A percentile compares a stretch with the other conserved stretches of the same genome.
These are phyloP conservation scores for Boletus fagicola DNA, from an alignment of 768 basidiomycete genomes.

Conservation along the genomic window DNA sequence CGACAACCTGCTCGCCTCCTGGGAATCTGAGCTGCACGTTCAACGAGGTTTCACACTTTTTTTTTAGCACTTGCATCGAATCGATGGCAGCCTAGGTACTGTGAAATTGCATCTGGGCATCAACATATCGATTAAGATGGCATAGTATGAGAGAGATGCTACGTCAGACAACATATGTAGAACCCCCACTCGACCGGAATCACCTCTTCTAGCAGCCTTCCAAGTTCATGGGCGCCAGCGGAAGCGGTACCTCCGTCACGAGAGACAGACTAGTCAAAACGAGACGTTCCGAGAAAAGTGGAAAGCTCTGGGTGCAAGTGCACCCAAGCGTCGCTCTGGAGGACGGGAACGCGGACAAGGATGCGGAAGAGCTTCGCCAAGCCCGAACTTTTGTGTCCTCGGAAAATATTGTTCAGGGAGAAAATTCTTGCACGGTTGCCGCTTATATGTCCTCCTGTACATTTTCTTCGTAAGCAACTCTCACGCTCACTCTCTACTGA, in stretches of 20 bases:
- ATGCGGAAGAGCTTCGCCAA: slow-evolving; percentile 76
- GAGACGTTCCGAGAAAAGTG: slow-evolving; percentile 35
- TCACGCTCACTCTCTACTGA: slow-evolving; percentile 26
- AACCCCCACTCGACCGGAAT: slow-evolving; percentile 30
- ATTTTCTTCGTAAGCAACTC: slow-evolving; percentile 44
- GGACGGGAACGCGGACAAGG: slow-evolving; percentile 96
- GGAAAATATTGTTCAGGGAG: slow-evolving; percentile 56
- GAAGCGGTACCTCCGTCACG: slow-evolving; percentile 63
- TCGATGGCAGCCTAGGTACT: not conserved
- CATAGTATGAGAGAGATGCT: not conserved
- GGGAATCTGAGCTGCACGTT: not conserved
- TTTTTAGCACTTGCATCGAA: not conserved
- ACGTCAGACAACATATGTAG: slow-evolving; percentile 28
- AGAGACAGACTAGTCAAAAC: slow-evolving; percentile 44
- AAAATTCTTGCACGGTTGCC: not conserved
- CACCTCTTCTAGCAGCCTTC: slow-evolving; percentile 37
- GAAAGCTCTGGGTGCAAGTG: slow-evolving; percentile 34
- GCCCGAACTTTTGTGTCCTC: slow-evolving; percentile 95
- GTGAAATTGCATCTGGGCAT: not conserved
- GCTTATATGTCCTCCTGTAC: slow-evolving; percentile 26
- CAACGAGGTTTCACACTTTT: not conserved
- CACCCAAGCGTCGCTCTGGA: slow-evolving; percentile 56
- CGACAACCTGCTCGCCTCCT: not conserved
- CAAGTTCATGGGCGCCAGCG: slow-evolving; percentile 69
- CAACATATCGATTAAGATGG: not conserved